phyloP scores from a whole-genome alignment of 768 basidiomycete genomes.

The Mycena epipterygia region DNA sequence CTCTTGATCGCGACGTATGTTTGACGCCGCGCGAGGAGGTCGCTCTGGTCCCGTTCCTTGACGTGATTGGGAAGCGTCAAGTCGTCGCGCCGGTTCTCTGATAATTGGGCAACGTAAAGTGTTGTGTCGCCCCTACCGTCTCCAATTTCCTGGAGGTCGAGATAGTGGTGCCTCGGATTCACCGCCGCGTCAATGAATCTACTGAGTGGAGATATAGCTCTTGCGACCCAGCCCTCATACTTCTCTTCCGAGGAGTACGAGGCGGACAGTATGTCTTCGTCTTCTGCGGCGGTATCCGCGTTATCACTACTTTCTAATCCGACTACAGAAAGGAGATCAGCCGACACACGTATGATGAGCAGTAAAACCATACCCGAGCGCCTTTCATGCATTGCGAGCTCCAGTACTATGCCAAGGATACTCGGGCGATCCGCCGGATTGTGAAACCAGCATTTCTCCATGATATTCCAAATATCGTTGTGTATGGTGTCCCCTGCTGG shows the following conservation, averaged over 20 bases:
- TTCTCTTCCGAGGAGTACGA: neutral
- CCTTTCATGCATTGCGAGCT: neutral
- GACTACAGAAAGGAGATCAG: neutral
- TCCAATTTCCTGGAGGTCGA: slow-evolving; percentile 64
- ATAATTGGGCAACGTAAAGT: slow-evolving; percentile 39
- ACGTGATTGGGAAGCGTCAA: neutral
- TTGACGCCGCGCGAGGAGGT: neutral
- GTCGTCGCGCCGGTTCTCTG: too few relatives aligned
- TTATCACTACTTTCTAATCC: neutral
- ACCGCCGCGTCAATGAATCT: slow-evolving; percentile 55
- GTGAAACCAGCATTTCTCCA: slow-evolving; percentile 31
- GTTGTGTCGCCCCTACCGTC: slow-evolving; percentile 69
- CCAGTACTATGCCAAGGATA: slow-evolving; percentile 13
- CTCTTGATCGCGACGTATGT: slow-evolving; percentile 66
- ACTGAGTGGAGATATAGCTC: slow-evolving; percentile 50
- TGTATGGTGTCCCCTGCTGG: slow-evolving; percentile 15
- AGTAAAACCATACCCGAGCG: neutral
- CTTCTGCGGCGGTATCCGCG: too few relatives aligned
- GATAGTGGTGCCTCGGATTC: slow-evolving; percentile 58
- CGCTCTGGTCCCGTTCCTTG: neutral
- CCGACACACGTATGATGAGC: neutral
- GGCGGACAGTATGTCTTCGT: neutral
- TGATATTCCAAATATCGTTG: slow-evolving; percentile 29
- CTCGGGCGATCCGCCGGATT: slow-evolving; percentile 24
- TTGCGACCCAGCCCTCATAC: slow-evolving; percentile 53